These are phyloP conservation scores for Hibiscus tridactylites DNA, from an alignment of 345 rosid species.

Conservation along the genomic window DNA sequence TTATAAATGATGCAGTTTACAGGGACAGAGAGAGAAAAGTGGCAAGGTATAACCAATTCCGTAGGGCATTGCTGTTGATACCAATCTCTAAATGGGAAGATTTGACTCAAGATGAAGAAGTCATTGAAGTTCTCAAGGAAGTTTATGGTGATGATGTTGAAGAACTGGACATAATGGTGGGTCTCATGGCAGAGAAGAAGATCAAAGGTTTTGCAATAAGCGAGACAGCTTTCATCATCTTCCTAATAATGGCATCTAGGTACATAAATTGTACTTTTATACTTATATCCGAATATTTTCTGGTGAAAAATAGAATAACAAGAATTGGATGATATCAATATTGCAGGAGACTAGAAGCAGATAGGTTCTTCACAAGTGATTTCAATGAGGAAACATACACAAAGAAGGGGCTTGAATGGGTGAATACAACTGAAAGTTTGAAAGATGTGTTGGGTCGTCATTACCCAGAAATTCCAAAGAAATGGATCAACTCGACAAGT, in stretches of 20 bases:
- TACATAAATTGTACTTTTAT: background rate
- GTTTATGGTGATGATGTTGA: conserved; percentile 51
- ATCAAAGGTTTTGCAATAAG: conserved; percentile 63
- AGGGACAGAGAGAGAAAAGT: conserved; percentile 61
- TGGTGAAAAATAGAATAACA: background rate
- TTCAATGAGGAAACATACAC: conserved; percentile 43
- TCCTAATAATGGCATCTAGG: conserved; percentile 53
- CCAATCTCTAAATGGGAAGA: conserved; percentile 60
- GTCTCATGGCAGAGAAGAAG: conserved; percentile 63
- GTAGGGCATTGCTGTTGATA: conserved; percentile 32
- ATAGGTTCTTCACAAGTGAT: conserved; percentile 48
- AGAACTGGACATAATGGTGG: conserved; percentile 43
- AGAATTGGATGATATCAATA: background rate
- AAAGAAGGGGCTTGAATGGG: conserved; percentile 53
- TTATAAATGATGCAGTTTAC: conserved; percentile 24
- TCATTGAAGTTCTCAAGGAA: conserved; percentile 26
- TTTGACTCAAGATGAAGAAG: conserved; percentile 42
- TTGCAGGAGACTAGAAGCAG: conserved; percentile 53
- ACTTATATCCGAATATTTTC: no score
- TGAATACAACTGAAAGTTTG: conserved; percentile 40
- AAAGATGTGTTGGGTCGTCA: conserved; percentile 49
- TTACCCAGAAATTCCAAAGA: conserved; percentile 35
- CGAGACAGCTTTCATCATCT: conserved; percentile 49
- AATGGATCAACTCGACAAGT: conserved; percentile 52
- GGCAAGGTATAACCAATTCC: conserved; percentile 48